Base-by-base conservation (phyloP, 306 rosid species). In the Sechiopsis laciniata region DNA sequence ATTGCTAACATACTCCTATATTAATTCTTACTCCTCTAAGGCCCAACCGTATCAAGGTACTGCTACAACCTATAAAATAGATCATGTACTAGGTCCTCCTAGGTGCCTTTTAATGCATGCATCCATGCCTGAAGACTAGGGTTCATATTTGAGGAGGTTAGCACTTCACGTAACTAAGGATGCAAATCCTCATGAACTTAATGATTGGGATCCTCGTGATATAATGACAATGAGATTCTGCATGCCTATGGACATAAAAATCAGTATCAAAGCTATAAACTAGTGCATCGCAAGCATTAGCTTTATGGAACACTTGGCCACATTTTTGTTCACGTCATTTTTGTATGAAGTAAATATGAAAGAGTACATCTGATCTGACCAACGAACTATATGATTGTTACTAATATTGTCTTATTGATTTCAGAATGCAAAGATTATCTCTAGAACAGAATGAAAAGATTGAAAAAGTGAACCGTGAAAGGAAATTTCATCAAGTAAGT, bases 401-500 rank as follows among this genome's bases (percentile, higher is more conserved):
- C 13, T 55, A 32, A 16, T 55, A 26, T 72, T 54, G 75, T 32
- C 37, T 17, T 17, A 24, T 26, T 48, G 17, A 7, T 24, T 57
- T 46, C 82, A 94, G 98, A 78, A 85, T 89, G 96, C 97, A 94
- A 83, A 90, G 86, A 78, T 83, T 91, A 78, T 91, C 96, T 62
- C 89, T 84, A 77, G 90, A 89, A 59, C 89, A 86, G 74, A 81
- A 73, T 62, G 89, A 86, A 21, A 82, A 89, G 84, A 94, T 89
- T 79, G 98, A 91, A 83, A 85, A 86, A 29, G 97, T 90, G 55
- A 90, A 94, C 60, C 98, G 97, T 42, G 96, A 90, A 76, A 89
- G 98, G 79, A 90, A 94, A 85, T 88, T 86, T 75, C 98, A 89
- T 79, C 98, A 94, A 94, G 98, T 93, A 78, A 80, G 70, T 62